Evolutionary conservation across 495 filamentous ascomycete genomes (phyloP), one percentile per base, ranked within the genome.

Genomic region (Penicillium lividum): DNA sequence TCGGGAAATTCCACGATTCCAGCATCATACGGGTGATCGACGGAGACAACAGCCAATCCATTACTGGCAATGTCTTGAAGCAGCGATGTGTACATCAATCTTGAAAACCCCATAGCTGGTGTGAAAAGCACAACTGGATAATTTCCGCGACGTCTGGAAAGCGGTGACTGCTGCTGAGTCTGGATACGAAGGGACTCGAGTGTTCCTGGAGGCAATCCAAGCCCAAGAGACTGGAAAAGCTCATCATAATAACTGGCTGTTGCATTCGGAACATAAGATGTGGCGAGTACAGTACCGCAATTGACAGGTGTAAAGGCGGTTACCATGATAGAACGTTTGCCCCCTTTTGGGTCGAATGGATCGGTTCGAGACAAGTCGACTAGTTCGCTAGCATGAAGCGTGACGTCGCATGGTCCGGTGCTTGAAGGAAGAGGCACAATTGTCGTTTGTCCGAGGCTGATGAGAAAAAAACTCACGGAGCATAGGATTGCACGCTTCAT

Each of bases 11-110:
- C 75, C 28, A 84, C 75, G 29, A 82, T 61, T 16, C 56, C 30
- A 7, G 71, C 63, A 50, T 84, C 82, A 60, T 81, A 81, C 1
- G 81, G 67, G 52, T 80, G 74, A 55, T 86, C 83, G 22, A 84
- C 58, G 7, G 73, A 65, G 1, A 78, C 62, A 15, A 84, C 77
- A 36, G 70, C 69, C 64, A 73, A 81, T 42, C 82, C 81, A 16
- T 66, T 54, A 55, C 77, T 80, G 6, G 82, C 79, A 16, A 84
- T 67, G 71, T 68, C 40, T 51, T 74, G 64, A n/a, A 69, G 63
- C 16, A 75, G 56, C 30, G 66, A 68, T 10, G 63, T 76, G 63
- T 84, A 82, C 8, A 76, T n/a, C 4, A 69, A 45, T 16, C 76
- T 64, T 4, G 70, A 63, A 8, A 54, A 53, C 1, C 67, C 65